Evolutionary conservation across 352 stramenopile genomes (phyloP), one percentile per base, ranked within the genome.

Genomic region (Stramenopiles sp.): DNA sequence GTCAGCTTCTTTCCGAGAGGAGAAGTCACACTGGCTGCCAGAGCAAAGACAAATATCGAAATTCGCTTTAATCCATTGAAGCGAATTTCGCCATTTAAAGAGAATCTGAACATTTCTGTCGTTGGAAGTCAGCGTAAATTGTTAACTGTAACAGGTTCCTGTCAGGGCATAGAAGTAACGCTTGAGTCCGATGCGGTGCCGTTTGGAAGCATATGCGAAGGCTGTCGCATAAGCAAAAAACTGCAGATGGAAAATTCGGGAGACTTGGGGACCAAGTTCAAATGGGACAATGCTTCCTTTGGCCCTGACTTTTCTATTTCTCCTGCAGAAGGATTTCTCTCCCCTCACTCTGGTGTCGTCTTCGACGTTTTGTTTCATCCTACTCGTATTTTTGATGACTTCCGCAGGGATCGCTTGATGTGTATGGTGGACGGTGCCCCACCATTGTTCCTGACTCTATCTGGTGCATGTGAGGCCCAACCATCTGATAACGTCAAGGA

Each of bases 321-420:
- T 0, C 91, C 91, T 0, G 34, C 81, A 0, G 87, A 94, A 63
- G 91, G 90, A 3, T 82, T 89, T 30, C 76, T 96, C 25, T 79
- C 84, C 2, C 87, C 91, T 1, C 88, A 91, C 43, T 81, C 86
- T 68, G 85, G 96, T 76, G 89, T 92, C 74, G 83, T 81, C 1
- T 84, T 96, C 36, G 90, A 96, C 30, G 83, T 96, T 32, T 89
- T 86, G 1, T 96, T 96, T 78, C 88, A 88, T 68, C 91, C 91
- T 0, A 68, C 75, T 0, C 75, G 75, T 1, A 82, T 92, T 3
- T 85, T 92, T 68, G 80, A 87, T 25, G 91, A 96, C 75, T 85
- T 96, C 68, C 83, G 89, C n/a, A 86, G 89, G 75, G 86, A 95
- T 4, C 81, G 84, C 34, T 79, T 96, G 1, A 78, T 78, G 3